These are phyloP conservation scores for Stemphylium beticola DNA, from an alignment of 2,329 filamentous ascomycete species.

Conservation along the genomic window DNA sequence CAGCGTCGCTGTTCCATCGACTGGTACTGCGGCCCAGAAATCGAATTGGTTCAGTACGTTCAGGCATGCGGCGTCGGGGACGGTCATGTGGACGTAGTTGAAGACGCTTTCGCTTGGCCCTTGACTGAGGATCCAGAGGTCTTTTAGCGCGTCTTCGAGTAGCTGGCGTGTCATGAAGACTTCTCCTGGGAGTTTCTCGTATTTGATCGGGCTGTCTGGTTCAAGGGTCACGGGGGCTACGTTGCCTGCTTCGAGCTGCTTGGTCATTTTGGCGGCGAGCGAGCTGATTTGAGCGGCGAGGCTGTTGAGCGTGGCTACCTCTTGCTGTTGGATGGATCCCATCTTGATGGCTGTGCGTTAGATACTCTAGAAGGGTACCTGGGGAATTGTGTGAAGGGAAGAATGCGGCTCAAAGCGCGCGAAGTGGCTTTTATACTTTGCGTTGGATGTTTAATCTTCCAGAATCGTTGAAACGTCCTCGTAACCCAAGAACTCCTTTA, in stretches of 20 bases:
- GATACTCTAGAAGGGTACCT: too few species aligned
- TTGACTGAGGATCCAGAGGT: constrained; percentile 56
- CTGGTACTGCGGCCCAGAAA: constrained; percentile 60
- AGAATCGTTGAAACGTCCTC: too few species aligned
- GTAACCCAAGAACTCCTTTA: too few species aligned
- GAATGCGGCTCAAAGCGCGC: too few species aligned
- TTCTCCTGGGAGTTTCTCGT: constrained; percentile 52
- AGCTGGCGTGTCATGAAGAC: constrained; percentile 54
- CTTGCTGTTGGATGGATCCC: constrained; percentile 24
- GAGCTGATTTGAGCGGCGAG: constrained; percentile 56
- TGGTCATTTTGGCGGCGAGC: constrained; percentile 52
- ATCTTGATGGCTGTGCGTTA: constrained; percentile 10
- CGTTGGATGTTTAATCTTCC: too few species aligned
- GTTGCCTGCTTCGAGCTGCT: constrained; percentile 52
- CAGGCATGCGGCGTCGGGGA: constrained; percentile 54
- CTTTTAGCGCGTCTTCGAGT: constrained; percentile 55
- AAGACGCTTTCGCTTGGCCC: constrained; percentile 60
- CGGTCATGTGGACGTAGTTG: constrained; percentile 43
- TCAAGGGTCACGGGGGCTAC: constrained; percentile 53
- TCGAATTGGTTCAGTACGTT: constrained; percentile 61
- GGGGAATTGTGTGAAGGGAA: too few species aligned
- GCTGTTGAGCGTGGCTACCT: constrained; percentile 48
- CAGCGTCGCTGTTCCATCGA: constrained; percentile 53
- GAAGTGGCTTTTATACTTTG: too few species aligned
- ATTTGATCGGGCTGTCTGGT: constrained; percentile 52